Conservation (phyloP, 495 filamentous ascomycete genomes). For the Talaromyces trachyspermus region DNA sequence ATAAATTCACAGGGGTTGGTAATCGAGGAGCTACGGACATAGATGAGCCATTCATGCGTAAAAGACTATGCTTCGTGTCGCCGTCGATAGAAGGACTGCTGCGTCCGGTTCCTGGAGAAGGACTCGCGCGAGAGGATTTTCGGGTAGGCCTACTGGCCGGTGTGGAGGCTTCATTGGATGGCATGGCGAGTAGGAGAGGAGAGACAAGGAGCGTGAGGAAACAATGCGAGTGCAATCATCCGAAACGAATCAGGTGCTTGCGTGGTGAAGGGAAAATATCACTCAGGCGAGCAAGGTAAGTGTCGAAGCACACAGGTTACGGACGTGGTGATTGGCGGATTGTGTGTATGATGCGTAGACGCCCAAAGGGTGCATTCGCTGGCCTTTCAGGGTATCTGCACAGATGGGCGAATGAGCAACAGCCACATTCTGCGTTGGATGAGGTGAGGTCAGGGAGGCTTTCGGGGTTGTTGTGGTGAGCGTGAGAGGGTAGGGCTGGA, state of each 20-base stretch:
- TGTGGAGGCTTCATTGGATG: conserved; percentile 4
- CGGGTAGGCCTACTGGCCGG: conserved; percentile 4
- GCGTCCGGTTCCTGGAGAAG: not conserved
- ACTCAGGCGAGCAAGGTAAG: not conserved
- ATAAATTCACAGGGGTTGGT: conserved; percentile 23
- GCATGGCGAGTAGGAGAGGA: not conserved
- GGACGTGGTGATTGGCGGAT: not conserved
- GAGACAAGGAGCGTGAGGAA: not conserved
- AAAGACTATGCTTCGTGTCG: conserved; percentile 1
- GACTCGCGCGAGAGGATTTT: not conserved
- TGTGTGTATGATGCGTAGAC: not conserved
- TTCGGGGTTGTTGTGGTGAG: not conserved
- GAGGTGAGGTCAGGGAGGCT: not conserved
- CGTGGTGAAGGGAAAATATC: not conserved
- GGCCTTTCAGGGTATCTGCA: not conserved
- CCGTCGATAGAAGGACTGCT: not conserved
- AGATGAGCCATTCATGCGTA: conserved; percentile 21
- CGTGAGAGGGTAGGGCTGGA: conserved; percentile 3
- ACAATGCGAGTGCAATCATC: not conserved
- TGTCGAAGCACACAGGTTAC: not conserved
- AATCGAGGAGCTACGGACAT: conserved; percentile 34
- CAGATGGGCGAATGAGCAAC: not conserved
- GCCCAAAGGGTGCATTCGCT: not conserved
- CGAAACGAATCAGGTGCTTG: conserved; percentile 1
- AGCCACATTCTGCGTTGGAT: not conserved